Evolutionary conservation across 202 grass and related monocot species (phyloP).

Genomic region (Schoenoplectus triqueter): DNA sequence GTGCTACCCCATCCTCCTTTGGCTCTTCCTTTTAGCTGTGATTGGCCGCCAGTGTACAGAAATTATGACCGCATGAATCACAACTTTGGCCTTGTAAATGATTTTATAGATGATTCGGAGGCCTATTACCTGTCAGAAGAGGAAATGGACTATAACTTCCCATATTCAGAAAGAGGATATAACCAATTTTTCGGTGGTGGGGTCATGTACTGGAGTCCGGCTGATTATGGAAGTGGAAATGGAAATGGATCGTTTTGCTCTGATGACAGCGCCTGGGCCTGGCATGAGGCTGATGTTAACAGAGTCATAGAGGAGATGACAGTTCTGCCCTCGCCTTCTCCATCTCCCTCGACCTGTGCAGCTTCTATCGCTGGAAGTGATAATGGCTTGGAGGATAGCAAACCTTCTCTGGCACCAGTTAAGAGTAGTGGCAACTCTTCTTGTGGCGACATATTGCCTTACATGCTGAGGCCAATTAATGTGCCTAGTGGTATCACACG

Average conservation of each 20-base stretch:
- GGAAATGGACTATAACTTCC: slow-evolving; percentile 59
- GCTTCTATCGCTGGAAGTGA: slow-evolving; percentile 33
- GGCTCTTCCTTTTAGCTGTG: slow-evolving; percentile 81
- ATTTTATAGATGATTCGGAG: slow-evolving; percentile 86
- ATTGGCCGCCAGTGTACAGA: slow-evolving; percentile 91
- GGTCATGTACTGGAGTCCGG: slow-evolving; percentile 97
- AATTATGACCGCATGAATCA: slow-evolving; percentile 64
- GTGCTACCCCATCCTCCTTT: slow-evolving; percentile 61
- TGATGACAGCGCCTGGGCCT: slow-evolving; percentile 96
- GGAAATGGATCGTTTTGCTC: slow-evolving; percentile 54
- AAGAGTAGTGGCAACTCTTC: slow-evolving; percentile 42
- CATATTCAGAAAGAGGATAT: slow-evolving; percentile 78
- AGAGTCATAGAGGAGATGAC: slow-evolving; percentile 84
- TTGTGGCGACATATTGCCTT: slow-evolving; percentile 81
- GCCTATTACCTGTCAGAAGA: slow-evolving; percentile 87
- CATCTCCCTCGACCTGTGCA: slow-evolving; percentile 16
- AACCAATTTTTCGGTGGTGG: slow-evolving; percentile 98
- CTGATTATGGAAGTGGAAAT: slow-evolving; percentile 75
- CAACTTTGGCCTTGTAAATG: slow-evolving; percentile 54
- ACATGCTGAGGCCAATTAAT: slow-evolving; percentile 90
- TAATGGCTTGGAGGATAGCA: slow-evolving; percentile 26
- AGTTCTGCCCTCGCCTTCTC: slow-evolving; percentile 38
- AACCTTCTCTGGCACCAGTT: not conserved
- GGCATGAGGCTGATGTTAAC: slow-evolving; percentile 94
- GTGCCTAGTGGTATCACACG: slow-evolving; percentile 73